Conservation (phyloP, 768 basidiomycete genomes). For the Pilatotrama ljubarskyi region DNA sequence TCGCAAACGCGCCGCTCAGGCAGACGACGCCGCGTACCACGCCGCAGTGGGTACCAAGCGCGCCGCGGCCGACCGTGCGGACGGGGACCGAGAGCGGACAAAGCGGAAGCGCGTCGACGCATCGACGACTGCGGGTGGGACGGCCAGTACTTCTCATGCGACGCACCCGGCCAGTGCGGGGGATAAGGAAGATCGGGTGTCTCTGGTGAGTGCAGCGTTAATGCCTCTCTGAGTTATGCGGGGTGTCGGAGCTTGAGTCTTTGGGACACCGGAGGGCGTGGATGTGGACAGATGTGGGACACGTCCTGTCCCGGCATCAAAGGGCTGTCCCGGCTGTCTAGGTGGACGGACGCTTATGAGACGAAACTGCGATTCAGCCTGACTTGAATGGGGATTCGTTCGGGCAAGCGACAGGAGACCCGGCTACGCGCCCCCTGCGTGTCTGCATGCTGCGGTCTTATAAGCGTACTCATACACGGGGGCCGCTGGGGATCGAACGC, state of each 20-base stretch:
- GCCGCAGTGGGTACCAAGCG: constrained; percentile 55
- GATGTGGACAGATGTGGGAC: not conserved
- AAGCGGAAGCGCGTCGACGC: constrained; percentile 73
- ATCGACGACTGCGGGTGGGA: constrained; percentile 27
- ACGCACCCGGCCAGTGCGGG: constrained; percentile 3
- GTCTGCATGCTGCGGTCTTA: not conserved
- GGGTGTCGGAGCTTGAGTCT: not conserved
- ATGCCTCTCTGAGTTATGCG: not conserved
- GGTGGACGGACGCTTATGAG: not conserved
- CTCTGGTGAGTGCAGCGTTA: constrained; percentile 24
- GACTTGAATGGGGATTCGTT: not conserved
- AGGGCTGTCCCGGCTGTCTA: constrained; percentile 1
- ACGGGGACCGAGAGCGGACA: constrained; percentile 65
- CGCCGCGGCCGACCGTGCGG: constrained; percentile 63
- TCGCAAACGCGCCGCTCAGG: constrained; percentile 39
- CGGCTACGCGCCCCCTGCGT: not conserved
- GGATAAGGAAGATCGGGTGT: constrained; percentile 24
- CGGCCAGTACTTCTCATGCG: not conserved
- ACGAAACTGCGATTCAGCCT: not conserved
- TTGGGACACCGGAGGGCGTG: not conserved
- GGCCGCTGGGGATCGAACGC: not conserved
- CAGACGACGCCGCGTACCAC: constrained; percentile 64
- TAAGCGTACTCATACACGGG: not conserved
- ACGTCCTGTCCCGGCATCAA: not conserved
- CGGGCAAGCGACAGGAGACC: not conserved